A percentile compares a stretch with the other conserved stretches of the same genome.
These are phyloP conservation scores for Teratosphaeria zuluensis DNA, from an alignment of 2,329 filamentous ascomycete species.

Conservation along the genomic window DNA sequence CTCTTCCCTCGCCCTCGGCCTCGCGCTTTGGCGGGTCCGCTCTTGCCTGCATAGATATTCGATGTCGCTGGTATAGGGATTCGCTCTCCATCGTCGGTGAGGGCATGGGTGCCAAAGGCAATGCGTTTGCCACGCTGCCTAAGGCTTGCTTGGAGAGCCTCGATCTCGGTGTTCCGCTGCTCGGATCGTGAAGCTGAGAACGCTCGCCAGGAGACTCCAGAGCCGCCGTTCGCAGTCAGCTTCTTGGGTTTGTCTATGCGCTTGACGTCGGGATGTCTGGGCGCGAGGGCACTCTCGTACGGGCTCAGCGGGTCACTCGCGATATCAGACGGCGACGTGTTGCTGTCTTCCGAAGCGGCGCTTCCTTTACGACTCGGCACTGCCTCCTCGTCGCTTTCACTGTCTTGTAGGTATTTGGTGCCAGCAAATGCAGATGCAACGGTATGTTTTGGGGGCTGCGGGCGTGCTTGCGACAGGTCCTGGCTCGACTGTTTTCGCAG, in stretches of 20 bases:
- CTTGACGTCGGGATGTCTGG: constrained; percentile 19
- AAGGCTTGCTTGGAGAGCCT: constrained; percentile 23
- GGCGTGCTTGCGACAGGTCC: constrained; percentile 7
- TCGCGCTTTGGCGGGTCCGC: constrained; percentile 5
- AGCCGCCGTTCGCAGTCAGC: constrained; percentile 13
- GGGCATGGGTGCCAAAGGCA: constrained; percentile 22
- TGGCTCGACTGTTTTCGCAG: constrained; percentile 10
- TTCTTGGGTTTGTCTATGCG: constrained; percentile 24
- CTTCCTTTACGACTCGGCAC: constrained; percentile 21
- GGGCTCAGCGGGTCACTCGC: constrained; percentile 1
- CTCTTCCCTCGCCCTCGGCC: constrained; percentile 14
- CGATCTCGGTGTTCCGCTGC: constrained; percentile 24
- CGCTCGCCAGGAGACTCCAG: constrained; percentile 26
- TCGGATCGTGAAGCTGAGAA: constrained; percentile 25
- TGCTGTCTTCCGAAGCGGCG: constrained; percentile 2
- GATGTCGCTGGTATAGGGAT: constrained; percentile 17
- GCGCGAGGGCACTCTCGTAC: constrained; percentile 7
- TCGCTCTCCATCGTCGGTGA: constrained; percentile 25
- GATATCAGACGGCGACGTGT: neutral
- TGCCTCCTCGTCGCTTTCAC: constrained; percentile 21
- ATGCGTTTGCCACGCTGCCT: constrained; percentile 24
- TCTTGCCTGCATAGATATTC: constrained; percentile 8
- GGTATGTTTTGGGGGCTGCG: constrained; percentile 18
- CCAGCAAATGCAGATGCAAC: constrained; percentile 27
- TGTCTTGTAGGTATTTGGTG: constrained; percentile 28